A percentile compares a stretch with the other conserved stretches of the same genome.
These are phyloP conservation scores for Panicum hallii DNA, from an alignment of 202 grass and related monocot species.

Conservation along the genomic window DNA sequence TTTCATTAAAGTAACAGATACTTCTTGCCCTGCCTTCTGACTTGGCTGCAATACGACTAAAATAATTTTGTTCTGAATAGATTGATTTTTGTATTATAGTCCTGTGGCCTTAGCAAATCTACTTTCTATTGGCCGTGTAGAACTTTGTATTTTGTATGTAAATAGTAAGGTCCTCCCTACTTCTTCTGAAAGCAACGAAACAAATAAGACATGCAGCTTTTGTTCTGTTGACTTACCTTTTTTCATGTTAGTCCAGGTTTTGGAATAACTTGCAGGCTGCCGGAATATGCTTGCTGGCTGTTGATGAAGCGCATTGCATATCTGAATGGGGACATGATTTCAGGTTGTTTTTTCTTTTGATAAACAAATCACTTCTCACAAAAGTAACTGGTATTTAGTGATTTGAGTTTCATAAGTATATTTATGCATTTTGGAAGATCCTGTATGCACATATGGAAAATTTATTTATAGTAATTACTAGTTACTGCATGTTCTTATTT, in stretches of 20 bases:
- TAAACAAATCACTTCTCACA: slow-evolving; percentile 9
- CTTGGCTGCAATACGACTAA: slow-evolving; percentile 10
- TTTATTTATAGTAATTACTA: neutral
- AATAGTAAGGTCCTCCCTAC: neutral
- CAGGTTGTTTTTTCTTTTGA: slow-evolving; percentile 66
- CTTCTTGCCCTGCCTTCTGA: neutral
- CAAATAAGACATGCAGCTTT: neutral
- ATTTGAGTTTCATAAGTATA: slow-evolving; percentile 38
- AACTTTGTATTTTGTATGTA: neutral
- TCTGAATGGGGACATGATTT: slow-evolving; percentile 99
- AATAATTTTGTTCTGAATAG: neutral
- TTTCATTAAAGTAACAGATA: neutral
- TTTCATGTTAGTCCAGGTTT: slow-evolving; percentile 62
- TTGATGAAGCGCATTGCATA: slow-evolving; percentile 97
- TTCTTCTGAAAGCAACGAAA: slow-evolving; percentile 11
- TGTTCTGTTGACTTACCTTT: slow-evolving; percentile 26
- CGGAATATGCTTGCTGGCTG: slow-evolving; percentile 84
- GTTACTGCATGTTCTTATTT: slow-evolving; percentile 21
- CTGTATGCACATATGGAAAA: slow-evolving; percentile 21
- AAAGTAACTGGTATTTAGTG: neutral
- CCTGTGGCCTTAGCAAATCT: neutral
- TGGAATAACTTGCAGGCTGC: slow-evolving; percentile 80
- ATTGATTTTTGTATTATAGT: neutral
- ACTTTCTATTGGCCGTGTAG: neutral
- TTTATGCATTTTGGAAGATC: slow-evolving; percentile 23